Base-by-base conservation (phyloP, 106 monocot genomes). In the Ottelia alismoides region DNA sequence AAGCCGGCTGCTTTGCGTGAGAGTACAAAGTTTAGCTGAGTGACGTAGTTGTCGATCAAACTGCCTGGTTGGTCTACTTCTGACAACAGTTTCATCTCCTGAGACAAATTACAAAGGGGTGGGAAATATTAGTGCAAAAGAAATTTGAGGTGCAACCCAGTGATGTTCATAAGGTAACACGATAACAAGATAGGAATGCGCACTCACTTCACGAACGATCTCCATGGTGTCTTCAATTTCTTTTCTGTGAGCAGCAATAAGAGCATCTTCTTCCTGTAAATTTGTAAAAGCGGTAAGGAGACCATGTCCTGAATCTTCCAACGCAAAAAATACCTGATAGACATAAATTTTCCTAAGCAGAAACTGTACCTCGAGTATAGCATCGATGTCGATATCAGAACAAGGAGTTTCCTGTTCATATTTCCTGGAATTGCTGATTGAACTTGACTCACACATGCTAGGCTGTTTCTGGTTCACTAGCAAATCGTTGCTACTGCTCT, bases 161-260 rank as follows among this genome's bases (percentile, higher is more conserved):
- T n/a, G n/a, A n/a, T n/a, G n/a, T n/a, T n/a, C n/a, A n/a, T n/a
- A n/a, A n/a, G n/a, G n/a, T n/a, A n/a, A n/a, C n/a, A n/a, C n/a
- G n/a, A n/a, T n/a, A n/a, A n/a, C n/a, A n/a, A n/a, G n/a, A n/a
- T n/a, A n/a, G n/a, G n/a, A n/a, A n/a, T n/a, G n/a, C n/a, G n/a
- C n/a, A 66, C 70, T 74, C 53, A 79, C 79, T 61, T 74, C 79
- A 1, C 74, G 79, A 7, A 90, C 90, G 48, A 89, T 84, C 52
- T 89, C 83, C 84, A 89, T 89, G 28, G 89, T 89, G 58, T 77
- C 76, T 63, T 89, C 84, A 66, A 84, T 84, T 70, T 84, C 84
- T 51, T 81, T 90, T 47, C 90, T 69, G 49, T 92, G 91, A 67
- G 91, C 81, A 31, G 78, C 69, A 55, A 92, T 81, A 32, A 92